Evolutionary conservation across 352 stramenopile species (phyloP), one percentile per base, ranked within the genome.

Genomic region (Phytophthora aleatoria): DNA sequence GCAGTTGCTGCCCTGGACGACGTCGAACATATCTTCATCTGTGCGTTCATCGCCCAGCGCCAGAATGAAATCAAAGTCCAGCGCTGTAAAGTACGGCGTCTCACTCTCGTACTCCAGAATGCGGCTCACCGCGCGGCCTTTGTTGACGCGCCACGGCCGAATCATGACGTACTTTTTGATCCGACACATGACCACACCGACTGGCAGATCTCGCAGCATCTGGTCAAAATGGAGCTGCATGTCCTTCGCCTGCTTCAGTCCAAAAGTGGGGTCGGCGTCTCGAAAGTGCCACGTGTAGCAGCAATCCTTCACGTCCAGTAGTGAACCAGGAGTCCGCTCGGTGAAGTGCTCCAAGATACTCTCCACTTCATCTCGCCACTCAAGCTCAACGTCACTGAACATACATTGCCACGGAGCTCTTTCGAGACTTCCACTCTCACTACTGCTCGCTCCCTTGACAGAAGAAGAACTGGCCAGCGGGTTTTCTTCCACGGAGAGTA

Each of bases 91-190:
- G 54, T 89, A 87, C 38, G 82, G 80, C 5, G 79, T 83, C 66
- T 94, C 85, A 55, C 81, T 88, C 57, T 91, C 83, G 68, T 90
- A 88, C 68, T 91, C 83, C n/a, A 96, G 64, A 47, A 96, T 89
- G 26, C 83, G 85, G 33, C 83, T 91, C 49, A 96, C 84, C 3
- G 85, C 87, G 47, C 87, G 87, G 1, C 87, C 88, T 61, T 96
- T 96, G 74, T 95, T 95, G 28, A 96, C 86, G 0, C 86, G 81
- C 77, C 82, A 92, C 26, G 88, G 88, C 6, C 89, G 85, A 47
- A 96, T 91, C 57, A 85, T 91, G 31, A 96, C 81, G 47, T 95
- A 96, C 65, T 96, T 96, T 61, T 94, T 95, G 50, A 92, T 91
- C 3, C 82, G 88, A 61, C 84, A 94, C 85, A 95, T 95, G 48